Conservation (phyloP, 1,284 basidiomycete genomes). For the Leccinum angustisporum region DNA sequence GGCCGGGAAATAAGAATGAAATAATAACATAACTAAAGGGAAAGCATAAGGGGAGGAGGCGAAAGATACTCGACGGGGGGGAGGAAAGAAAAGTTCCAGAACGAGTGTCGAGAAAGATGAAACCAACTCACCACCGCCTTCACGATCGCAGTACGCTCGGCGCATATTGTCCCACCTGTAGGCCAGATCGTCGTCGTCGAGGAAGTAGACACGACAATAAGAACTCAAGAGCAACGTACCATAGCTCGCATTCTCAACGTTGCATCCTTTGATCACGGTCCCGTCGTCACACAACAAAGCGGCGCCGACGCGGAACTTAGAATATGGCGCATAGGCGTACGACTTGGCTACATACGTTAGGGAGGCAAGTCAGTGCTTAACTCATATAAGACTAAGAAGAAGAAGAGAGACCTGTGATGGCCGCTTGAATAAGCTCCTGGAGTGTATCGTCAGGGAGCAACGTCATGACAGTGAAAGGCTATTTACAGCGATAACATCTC, state of each 20-base stretch:
- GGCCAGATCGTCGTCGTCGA: not conserved
- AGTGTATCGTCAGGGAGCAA: not conserved
- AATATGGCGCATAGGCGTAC: conserved; percentile 71
- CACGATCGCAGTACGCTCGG: conserved; percentile 85
- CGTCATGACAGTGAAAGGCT: not conserved
- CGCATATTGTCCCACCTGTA: conserved; percentile 80
- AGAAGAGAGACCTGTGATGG: not conserved
- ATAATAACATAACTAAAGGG: not conserved
- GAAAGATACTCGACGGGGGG: not conserved
- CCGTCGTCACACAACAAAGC: conserved; percentile 73
- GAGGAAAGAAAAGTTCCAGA: not conserved
- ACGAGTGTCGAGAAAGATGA: not conserved
- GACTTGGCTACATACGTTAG: conserved; percentile 54
- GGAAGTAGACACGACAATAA: not conserved
- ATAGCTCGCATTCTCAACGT: conserved; percentile 91
- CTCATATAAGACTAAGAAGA: not conserved
- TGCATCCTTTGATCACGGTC: conserved; percentile 77
- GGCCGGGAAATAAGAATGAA: not conserved
- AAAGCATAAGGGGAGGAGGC: not conserved
- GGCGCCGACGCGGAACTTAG: conserved; percentile 88
- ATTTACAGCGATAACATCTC: not conserved
- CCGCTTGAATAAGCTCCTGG: not conserved
- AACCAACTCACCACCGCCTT: conserved; percentile 69
- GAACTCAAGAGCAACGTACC: conserved; percentile 44
- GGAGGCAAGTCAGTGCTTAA: not conserved